Base-by-base conservation (phyloP, 495 filamentous ascomycete genomes). In the Penicillium egyptiacum region DNA sequence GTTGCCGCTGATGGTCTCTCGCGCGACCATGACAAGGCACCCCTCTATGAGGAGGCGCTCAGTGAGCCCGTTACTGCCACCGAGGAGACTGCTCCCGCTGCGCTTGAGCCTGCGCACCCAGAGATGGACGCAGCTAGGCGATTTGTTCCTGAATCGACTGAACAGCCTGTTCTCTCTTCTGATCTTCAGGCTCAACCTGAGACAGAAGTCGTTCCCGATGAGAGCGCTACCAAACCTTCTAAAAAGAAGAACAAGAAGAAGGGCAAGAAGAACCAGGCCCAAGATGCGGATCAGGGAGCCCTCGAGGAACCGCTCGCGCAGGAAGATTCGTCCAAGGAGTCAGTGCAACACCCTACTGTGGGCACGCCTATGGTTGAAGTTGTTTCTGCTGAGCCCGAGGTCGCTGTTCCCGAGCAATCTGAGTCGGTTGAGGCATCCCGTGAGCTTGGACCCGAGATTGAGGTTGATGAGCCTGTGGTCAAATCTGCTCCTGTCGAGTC, bases 201-300 rank as follows among this genome's bases (percentile, higher is more conserved):
- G 0, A 61, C 68, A 44, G 62, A 66, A 12, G 7, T 57, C 4
- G 43, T 47, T 44, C 41, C 44, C 8, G 65, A 71, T n/a, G 59
- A 61, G 10, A 30, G 41, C 41, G 7, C 58, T 6, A 48, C 62
- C 1, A 41, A 60, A 2, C 63, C 61, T 35, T 70, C 73, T 0
- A 70, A 70, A 56, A 75, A 76, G 61, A 75, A 70, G 44, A 72
- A 69, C 57, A 72, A 72, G 49, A 71, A 71, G 26, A 74, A 69
- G 58, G 62, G 62, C 23, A 72, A 73, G 60, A 73, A 73, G 60
- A 61, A 57, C 14, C 65, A 62, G 22, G 46, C 23, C 17, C 60
- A 71, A 17, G 70, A 54, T 45, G 48, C 1, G 3, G 25, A 62
- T 28, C 65, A 69, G n/a, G 11, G 20, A 25, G 43, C 25, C 4